phyloP scores from a whole-genome alignment of 2,329 filamentous ascomycete species.

The Trichoderma pleuroti region DNA sequence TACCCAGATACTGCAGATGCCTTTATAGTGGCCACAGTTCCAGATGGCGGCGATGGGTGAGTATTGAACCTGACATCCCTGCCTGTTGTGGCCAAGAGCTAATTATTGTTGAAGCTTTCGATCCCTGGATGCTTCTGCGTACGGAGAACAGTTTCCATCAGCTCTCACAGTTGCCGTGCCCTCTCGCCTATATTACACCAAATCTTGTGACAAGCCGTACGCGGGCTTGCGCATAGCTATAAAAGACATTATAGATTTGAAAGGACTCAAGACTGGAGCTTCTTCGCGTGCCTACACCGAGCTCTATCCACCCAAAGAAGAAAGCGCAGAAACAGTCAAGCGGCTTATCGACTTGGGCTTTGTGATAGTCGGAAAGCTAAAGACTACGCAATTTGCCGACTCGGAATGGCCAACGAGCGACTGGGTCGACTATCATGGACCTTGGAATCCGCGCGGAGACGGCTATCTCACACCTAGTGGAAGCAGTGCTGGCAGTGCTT shows the following conservation, averaged over 20 bases:
- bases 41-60: not conserved
- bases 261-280: not conserved
- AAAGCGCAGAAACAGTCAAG: not conserved
- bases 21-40: not conserved
- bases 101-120: not conserved
- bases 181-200: not conserved
- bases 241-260: not conserved
- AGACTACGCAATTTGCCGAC: not conserved
- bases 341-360: not conserved
- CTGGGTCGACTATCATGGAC: not conserved
- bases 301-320: not conserved
- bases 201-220: not conserved
- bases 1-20: not conserved
- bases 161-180: not conserved
- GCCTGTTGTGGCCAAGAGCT: not conserved
- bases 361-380: not conserved
- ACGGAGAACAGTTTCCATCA: not conserved
- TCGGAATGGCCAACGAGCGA: not conserved
- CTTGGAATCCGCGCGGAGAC: not conserved
- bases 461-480: not conserved
- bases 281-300: not conserved
- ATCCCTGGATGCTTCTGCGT: not conserved
- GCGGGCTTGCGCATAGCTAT: not conserved
- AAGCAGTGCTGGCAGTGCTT: not conserved
- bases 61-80: accelerated